phyloP scores from a whole-genome alignment of 2,329 filamentous ascomycete species.

The Talaromyces sp. region DNA sequence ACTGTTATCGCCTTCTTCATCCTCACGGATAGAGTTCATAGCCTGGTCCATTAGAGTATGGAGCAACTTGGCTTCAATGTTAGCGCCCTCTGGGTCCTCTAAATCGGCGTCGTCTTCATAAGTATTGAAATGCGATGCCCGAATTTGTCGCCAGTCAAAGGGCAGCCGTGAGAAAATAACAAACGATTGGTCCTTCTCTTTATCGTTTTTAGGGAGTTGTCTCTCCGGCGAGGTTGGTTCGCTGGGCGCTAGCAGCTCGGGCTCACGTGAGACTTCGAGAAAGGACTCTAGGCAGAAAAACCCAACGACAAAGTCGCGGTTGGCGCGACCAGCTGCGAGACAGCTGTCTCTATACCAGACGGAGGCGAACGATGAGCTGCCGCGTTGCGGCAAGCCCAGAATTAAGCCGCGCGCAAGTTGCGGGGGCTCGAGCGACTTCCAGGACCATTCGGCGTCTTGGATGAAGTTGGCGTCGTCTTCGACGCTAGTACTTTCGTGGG shows the following conservation, averaged over 20 bases:
- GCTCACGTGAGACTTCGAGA: conserved; percentile 26
- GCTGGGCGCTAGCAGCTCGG: conserved; percentile 22
- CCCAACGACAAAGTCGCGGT: conserved; percentile 38
- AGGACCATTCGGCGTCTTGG: conserved; percentile 14
- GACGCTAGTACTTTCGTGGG: background rate
- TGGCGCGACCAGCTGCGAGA: conserved; percentile 34
- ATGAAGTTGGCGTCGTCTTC: conserved; percentile 7
- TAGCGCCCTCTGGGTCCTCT: background rate
- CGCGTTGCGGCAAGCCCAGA: conserved; percentile 27
- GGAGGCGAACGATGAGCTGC: background rate
- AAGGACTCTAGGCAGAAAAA: conserved; percentile 33
- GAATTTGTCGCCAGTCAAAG: background rate
- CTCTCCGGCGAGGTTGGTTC: background rate
- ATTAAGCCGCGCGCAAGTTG: conserved; percentile 32
- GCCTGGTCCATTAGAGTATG: conserved; percentile 14
- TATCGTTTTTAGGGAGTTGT: background rate
- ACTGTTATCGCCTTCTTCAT: background rate
- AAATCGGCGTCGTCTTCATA: background rate
- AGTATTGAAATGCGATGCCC: background rate
- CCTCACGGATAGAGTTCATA: conserved; percentile 7
- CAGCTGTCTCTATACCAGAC: conserved; percentile 19
- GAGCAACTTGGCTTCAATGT: conserved; percentile 12
- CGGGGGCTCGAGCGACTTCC: conserved; percentile 28
- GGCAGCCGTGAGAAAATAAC: conserved; percentile 8
- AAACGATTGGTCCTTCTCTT: background rate